Evolutionary conservation across 1,284 basidiomycete species (phyloP).

Genomic region (Ceratobasidium sp.): DNA sequence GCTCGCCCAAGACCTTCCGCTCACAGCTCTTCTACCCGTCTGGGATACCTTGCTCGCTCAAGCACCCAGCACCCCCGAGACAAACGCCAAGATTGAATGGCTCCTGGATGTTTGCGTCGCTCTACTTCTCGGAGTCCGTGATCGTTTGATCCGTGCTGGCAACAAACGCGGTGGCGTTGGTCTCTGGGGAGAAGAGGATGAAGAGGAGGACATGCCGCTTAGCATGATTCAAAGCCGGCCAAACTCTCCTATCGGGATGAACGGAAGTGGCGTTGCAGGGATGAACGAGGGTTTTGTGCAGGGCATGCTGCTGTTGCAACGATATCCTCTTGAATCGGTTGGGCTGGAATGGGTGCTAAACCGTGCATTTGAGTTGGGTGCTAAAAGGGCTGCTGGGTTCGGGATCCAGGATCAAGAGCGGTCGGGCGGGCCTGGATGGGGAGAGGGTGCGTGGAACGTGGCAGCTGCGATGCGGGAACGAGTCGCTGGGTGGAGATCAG

Average conservation of each 20-base stretch:
- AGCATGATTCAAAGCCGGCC: constrained; percentile 26
- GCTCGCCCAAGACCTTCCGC: constrained; percentile 71
- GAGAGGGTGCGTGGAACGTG: constrained; percentile 9
- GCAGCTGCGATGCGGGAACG: constrained; percentile 25
- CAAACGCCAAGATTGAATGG: constrained; percentile 41
- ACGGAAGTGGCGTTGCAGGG: constrained; percentile 1
- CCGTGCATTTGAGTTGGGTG: constrained; percentile 37
- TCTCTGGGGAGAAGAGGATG: constrained; percentile 46
- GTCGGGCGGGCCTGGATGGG: constrained; percentile 7
- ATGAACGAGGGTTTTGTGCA: constrained; percentile 44
- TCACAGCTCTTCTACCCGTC: constrained; percentile 62
- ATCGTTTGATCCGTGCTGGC: constrained; percentile 38
- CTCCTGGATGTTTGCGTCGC: constrained; percentile 27
- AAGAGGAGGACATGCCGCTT: constrained; percentile 45
- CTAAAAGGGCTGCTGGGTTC: constrained; percentile 33
- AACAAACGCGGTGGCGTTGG: constrained; percentile 39
- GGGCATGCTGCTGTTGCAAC: constrained; percentile 43
- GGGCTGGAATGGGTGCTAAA: constrained; percentile 41
- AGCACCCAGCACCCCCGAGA: constrained; percentile 39
- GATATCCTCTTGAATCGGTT: constrained; percentile 41
- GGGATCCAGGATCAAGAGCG: constrained; percentile 3
- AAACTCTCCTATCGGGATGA: neutral
- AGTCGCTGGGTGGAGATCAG: constrained; percentile 20
- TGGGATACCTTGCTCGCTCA: constrained; percentile 77
- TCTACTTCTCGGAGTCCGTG: constrained; percentile 37